Conservation (phyloP, 352 stramenopile genomes). For the Phytophthora pluvialis region DNA sequence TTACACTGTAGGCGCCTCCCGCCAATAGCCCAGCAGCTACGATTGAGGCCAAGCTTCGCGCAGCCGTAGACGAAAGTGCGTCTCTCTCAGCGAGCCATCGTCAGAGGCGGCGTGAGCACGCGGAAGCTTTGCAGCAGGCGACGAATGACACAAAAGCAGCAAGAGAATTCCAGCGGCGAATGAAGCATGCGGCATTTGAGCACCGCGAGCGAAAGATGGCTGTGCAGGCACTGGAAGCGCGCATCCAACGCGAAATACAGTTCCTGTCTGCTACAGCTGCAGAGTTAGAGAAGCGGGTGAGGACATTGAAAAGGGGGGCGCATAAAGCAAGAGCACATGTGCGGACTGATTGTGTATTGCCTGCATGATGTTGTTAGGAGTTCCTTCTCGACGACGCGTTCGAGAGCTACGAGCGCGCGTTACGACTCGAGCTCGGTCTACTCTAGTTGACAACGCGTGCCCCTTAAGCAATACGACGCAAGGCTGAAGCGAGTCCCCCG, state of each 20-base stretch:
- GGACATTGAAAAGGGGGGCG: neutral
- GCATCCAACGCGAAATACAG: conserved; percentile 63
- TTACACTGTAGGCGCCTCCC: conserved; percentile 1
- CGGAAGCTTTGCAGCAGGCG: conserved; percentile 25
- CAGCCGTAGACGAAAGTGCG: conserved; percentile 16
- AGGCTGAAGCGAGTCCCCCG: conserved; percentile 10
- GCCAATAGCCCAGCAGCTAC: conserved; percentile 8
- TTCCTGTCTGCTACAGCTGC: conserved; percentile 52
- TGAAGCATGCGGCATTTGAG: conserved; percentile 47
- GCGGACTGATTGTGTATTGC: conserved; percentile 27
- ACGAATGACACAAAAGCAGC: neutral
- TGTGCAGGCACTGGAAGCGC: conserved; percentile 56
- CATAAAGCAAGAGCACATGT: neutral
- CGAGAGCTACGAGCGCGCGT: conserved; percentile 49
- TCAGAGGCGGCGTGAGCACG: conserved; percentile 26
- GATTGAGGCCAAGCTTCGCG: conserved; percentile 21
- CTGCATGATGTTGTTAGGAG: conserved; percentile 45
- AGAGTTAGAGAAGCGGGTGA: conserved; percentile 56
- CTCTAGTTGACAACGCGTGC: conserved; percentile 10
- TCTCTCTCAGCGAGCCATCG: conserved; percentile 26
- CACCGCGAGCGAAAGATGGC: conserved; percentile 66
- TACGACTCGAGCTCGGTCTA: conserved; percentile 43
- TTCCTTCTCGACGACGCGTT: conserved; percentile 70
- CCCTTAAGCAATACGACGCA: conserved; percentile 16
- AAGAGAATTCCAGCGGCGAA: conserved; percentile 45